Conservation (phyloP, 768 basidiomycete genomes). For the Sutorius australiensis region DNA sequence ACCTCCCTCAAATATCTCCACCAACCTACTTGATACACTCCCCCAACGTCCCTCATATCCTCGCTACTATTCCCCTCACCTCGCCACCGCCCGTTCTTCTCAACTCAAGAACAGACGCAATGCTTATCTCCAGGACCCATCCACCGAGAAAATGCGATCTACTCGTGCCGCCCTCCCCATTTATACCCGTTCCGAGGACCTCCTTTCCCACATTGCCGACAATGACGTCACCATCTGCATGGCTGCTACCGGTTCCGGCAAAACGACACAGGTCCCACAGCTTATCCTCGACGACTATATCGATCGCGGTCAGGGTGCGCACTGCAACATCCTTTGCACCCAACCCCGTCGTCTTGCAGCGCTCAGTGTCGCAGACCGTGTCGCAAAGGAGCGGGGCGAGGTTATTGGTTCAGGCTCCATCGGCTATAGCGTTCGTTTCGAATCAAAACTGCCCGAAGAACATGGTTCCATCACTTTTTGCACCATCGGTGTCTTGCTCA, state of each 20-base stretch:
- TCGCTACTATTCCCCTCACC: slow-evolving; percentile 28
- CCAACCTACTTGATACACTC: not conserved
- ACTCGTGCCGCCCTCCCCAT: slow-evolving; percentile 73
- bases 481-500: slow-evolving; percentile 88
- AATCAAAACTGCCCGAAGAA: slow-evolving; percentile 69
- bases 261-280: slow-evolving; percentile 94
- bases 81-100: slow-evolving; percentile 51
- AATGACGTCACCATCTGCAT: slow-evolving; percentile 88
- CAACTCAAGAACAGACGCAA: slow-evolving; percentile 51
- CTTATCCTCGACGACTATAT: slow-evolving; percentile 85
- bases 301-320: slow-evolving; percentile 69
- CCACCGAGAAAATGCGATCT: slow-evolving; percentile 60
- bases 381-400: slow-evolving; percentile 85
- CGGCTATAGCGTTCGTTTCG: slow-evolving; percentile 93
- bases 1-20: slow-evolving; percentile 34
- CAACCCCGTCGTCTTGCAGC: slow-evolving; percentile 91
- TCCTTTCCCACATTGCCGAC: slow-evolving; percentile 63
- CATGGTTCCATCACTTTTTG: slow-evolving; percentile 90
- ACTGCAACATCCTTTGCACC: slow-evolving; percentile 88
- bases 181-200: slow-evolving; percentile 57
- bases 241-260: slow-evolving; percentile 89
- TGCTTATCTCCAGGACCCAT: slow-evolving; percentile 57
- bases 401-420: slow-evolving; percentile 59
- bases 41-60: slow-evolving; percentile 17
- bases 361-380: slow-evolving; percentile 86